Evolutionary conservation across 2,329 filamentous ascomycete species (phyloP).

Genomic region (Monilinia polystroma): DNA sequence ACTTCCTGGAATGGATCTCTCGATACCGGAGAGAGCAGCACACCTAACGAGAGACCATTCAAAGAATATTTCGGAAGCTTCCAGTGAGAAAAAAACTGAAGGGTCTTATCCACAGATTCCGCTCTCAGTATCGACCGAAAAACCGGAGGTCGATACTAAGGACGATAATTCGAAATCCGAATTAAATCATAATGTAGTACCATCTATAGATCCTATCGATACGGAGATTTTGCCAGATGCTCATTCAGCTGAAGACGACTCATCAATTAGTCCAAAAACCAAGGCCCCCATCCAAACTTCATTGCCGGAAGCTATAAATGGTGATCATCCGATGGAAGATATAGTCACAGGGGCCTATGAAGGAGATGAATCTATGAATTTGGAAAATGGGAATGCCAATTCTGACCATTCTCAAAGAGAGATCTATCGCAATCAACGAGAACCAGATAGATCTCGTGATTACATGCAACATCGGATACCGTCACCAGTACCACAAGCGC

Average conservation of each 20-base stretch:
- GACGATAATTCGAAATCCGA: background rate
- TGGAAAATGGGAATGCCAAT: background rate
- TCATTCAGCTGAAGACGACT: slow-evolving; percentile 14
- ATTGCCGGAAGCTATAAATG: slow-evolving; percentile 1
- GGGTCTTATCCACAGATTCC: no score
- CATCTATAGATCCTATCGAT: background rate
- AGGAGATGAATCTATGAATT: background rate
- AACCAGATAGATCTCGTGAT: background rate
- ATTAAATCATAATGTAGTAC: background rate
- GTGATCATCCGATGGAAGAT: slow-evolving; percentile 14
- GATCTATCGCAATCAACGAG: background rate
- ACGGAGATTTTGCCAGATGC: slow-evolving; percentile 16
- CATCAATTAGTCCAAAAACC: slow-evolving; percentile 14
- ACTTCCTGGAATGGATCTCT: background rate
- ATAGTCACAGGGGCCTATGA: background rate
- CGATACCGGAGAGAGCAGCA: background rate
- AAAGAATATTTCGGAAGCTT: background rate
- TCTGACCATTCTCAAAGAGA: background rate
- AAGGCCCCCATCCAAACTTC: background rate
- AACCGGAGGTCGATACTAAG: background rate
- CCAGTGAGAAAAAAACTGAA: background rate
- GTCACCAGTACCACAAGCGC: slow-evolving; percentile 11
- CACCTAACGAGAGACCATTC: background rate
- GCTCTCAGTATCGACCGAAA: background rate
- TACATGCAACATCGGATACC: background rate